phyloP scores from a whole-genome alignment of 257 asterid species.

The Jacaranda copaia region DNA sequence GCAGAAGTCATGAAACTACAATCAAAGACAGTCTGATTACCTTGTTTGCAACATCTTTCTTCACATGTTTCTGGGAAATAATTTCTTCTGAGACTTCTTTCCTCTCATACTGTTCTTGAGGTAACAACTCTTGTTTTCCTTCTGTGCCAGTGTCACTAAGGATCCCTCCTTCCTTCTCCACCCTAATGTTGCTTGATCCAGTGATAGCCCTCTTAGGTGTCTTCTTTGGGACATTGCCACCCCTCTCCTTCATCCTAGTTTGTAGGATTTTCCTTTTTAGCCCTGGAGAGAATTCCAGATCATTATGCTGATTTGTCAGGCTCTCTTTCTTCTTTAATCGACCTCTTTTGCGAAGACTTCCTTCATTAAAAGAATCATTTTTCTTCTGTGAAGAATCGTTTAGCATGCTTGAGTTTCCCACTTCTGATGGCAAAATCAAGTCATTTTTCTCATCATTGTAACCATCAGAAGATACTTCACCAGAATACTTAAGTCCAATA shows the following conservation, averaged over 20 bases:
- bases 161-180: constrained; percentile 40
- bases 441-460: constrained; percentile 39
- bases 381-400: constrained; percentile 39
- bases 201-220: constrained; percentile 29
- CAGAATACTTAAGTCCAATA: constrained; percentile 34
- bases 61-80: constrained; percentile 32
- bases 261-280: constrained; percentile 32
- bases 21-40: constrained; percentile 33
- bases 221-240: constrained; percentile 25
- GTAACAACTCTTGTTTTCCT: constrained; percentile 29
- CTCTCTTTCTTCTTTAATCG: constrained; percentile 49
- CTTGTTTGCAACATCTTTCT: constrained; percentile 33
- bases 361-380: constrained; percentile 31
- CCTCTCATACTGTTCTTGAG: constrained; percentile 27
- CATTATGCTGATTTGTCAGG: constrained; percentile 24
- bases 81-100: constrained; percentile 34
- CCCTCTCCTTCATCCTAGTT: constrained; percentile 37
- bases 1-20: constrained; percentile 27
- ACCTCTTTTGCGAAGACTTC: constrained; percentile 37
- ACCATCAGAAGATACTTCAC: constrained; percentile 43
- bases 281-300: constrained; percentile 35
- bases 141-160: constrained; percentile 26
- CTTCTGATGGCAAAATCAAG: constrained; percentile 39
- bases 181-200: constrained; percentile 35
- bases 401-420: constrained; percentile 32